Percentiles rank a stretch among this genome's conserved stretches.
Evolutionary conservation across 2,329 filamentous ascomycete genomes (phyloP).

Genomic region (Dothiorella sarmentorum): DNA sequence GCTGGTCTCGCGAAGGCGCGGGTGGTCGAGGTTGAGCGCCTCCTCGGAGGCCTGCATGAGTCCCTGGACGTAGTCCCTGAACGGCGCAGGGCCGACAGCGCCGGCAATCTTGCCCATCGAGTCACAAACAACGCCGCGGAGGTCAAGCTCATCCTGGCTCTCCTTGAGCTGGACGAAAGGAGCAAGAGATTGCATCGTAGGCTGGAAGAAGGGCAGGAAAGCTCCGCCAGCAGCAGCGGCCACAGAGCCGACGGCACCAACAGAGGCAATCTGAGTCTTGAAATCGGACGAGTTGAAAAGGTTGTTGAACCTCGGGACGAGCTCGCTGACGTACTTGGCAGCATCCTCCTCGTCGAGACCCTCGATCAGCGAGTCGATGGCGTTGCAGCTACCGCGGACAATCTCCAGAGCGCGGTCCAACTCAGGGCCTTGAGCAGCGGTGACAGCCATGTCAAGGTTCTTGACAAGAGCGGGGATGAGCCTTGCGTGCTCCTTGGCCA

Average conservation of each 20-base stretch:
- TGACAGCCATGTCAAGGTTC: constrained; percentile 80
- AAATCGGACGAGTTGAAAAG: constrained; percentile 81
- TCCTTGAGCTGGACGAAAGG: constrained; percentile 83
- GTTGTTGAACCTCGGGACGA: constrained; percentile 79
- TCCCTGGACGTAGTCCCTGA: constrained; percentile 86
- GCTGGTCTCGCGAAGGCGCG: constrained; percentile 88
- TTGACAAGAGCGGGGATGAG: constrained; percentile 81
- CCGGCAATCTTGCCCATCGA: constrained; percentile 88
- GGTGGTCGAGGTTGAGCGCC: constrained; percentile 81
- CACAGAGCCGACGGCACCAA: constrained; percentile 85
- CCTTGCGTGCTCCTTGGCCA: constrained; percentile 77
- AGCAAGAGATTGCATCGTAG: constrained; percentile 85
- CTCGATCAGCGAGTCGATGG: constrained; percentile 86
- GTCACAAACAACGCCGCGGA: constrained; percentile 87
- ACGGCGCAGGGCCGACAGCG: constrained; percentile 79
- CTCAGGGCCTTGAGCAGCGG: constrained; percentile 59
- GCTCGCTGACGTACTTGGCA: constrained; percentile 73
- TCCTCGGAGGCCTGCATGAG: constrained; percentile 93
- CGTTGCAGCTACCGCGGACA: constrained; percentile 83
- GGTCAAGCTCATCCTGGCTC: constrained; percentile 81
- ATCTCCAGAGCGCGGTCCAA: constrained; percentile 77
- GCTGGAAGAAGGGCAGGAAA: constrained; percentile 88
- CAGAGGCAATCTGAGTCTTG: constrained; percentile 85
- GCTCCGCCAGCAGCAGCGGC: constrained; percentile 77
- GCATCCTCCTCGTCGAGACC: constrained; percentile 79